phyloP scores from a whole-genome alignment of 2,329 filamentous ascomycete species.

The Bipolaris zeicola region DNA sequence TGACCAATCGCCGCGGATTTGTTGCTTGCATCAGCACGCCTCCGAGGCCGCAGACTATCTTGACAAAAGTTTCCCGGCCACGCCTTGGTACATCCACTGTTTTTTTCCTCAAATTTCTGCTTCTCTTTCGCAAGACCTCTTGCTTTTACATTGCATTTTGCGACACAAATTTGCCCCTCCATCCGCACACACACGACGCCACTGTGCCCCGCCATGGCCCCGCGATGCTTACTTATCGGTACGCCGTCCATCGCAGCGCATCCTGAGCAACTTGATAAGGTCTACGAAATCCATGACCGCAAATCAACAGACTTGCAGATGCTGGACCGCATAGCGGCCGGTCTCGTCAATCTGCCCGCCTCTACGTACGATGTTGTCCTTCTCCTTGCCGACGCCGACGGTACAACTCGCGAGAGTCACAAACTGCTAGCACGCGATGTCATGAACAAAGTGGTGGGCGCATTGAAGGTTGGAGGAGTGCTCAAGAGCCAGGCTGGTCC shows the following conservation, averaged over 20 bases:
- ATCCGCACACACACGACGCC: background rate
- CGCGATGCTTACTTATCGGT: constrained; percentile 80
- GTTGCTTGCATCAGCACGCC: constrained; percentile 22
- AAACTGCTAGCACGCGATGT: constrained; percentile 70
- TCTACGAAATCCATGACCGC: constrained; percentile 76
- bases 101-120: background rate
- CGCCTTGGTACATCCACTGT: constrained; percentile 9
- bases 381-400: constrained; percentile 79
- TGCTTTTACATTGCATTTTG: background rate
- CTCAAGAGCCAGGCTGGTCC: constrained; percentile 72
- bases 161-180: constrained; percentile 5
- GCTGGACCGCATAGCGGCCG: constrained; percentile 88
- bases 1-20: constrained; percentile 19
- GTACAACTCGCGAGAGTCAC: constrained; percentile 64
- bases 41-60: constrained; percentile 36
- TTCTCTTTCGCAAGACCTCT: background rate
- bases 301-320: constrained; percentile 88
- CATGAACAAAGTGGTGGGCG: constrained; percentile 69
- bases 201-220: constrained; percentile 37
- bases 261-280: constrained; percentile 73
- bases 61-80: constrained; percentile 30
- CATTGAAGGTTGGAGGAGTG: constrained; percentile 71
- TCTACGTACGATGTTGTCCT: constrained; percentile 84
- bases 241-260: constrained; percentile 89
- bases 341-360: constrained; percentile 76